phyloP scores from a whole-genome alignment of 257 asterid species.

The Capsicum pubescens region DNA sequence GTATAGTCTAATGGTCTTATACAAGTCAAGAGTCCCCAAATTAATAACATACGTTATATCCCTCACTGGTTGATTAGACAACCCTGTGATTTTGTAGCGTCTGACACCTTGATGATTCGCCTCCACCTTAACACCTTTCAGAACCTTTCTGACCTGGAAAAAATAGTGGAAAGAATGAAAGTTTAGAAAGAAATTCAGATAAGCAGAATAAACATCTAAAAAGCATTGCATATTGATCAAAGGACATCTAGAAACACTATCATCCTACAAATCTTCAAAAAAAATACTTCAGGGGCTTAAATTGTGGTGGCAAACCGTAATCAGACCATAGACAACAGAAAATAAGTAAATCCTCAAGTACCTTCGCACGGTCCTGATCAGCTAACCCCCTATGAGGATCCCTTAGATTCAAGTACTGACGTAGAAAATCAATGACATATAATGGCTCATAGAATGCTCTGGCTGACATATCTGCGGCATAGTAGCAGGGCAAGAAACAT shows the following conservation, averaged over 20 bases:
- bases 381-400: constrained; percentile 47
- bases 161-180: not conserved
- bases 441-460: constrained; percentile 70
- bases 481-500: not conserved
- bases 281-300: not conserved
- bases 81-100: constrained; percentile 53
- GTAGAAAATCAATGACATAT: constrained; percentile 46
- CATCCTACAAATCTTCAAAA: not conserved
- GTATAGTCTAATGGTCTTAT: constrained; percentile 11
- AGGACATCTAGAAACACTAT: not conserved
- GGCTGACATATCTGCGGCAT: constrained; percentile 78
- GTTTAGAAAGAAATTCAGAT: not conserved
- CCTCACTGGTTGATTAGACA: constrained; percentile 44
- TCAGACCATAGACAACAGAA: not conserved
- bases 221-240: not conserved
- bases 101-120: constrained; percentile 37
- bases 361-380: constrained; percentile 78
- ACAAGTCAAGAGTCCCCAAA: not conserved
- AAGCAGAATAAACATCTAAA: constrained; percentile 3
- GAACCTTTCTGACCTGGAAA: constrained; percentile 53
- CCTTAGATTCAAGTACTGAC: constrained; percentile 39
- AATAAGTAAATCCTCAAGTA: constrained; percentile 25
- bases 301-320: constrained; percentile 1
- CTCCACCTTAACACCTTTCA: constrained; percentile 63
- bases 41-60: constrained; percentile 52